Base-by-base conservation (phyloP, 768 basidiomycete genomes). In the Phaeotremella skinneri region DNA sequence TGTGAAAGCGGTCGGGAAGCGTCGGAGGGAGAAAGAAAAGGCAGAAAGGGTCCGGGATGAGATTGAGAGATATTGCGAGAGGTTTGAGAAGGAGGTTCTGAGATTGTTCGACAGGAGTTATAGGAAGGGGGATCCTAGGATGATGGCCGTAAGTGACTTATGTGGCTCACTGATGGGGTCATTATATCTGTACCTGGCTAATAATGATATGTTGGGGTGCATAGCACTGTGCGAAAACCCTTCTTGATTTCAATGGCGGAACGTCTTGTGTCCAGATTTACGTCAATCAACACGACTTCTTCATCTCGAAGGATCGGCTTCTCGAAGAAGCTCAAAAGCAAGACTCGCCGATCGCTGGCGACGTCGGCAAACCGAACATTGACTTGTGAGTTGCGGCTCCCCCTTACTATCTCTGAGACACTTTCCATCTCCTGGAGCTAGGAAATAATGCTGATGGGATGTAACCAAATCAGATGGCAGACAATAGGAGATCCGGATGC, bases 251-350 rank as follows among this genome's bases (percentile, higher is more conserved):
- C 80, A 99, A 99, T 64, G 96, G 96, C 4, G 96, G 96, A 7
- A 81, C 89, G 43, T 94, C 92, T 0, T 98, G 96, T 72, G 89
- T 99, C 4, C 93, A 97, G 77, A 90, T 98, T 13, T 99, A 98
- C 69, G 96, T 99, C 55, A 99, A 98, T 70, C 96, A 99, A 74
- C 96, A 99, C 68, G 96, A 98, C 75, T 99, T 99, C 81, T 99
- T 99, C 81, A 97, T 98, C 75, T 80, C 80, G 16, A 80, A 81
- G 57, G 93, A 93, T 73, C 85, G 90, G 54, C 85, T 90, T 37
- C 42, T 76, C 30, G 85, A 87, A 32, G 77, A 80, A 43, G 77
- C 75, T 2, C 48, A 57, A 47, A n/a, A 58, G 66, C 25, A 58
- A 83, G 30, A 85, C 87, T 67, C 80, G 80, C 73, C 39, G 54